These are phyloP conservation scores for Xylariaceae sp. DNA, from an alignment of 2,329 filamentous ascomycete species.

Conservation along the genomic window DNA sequence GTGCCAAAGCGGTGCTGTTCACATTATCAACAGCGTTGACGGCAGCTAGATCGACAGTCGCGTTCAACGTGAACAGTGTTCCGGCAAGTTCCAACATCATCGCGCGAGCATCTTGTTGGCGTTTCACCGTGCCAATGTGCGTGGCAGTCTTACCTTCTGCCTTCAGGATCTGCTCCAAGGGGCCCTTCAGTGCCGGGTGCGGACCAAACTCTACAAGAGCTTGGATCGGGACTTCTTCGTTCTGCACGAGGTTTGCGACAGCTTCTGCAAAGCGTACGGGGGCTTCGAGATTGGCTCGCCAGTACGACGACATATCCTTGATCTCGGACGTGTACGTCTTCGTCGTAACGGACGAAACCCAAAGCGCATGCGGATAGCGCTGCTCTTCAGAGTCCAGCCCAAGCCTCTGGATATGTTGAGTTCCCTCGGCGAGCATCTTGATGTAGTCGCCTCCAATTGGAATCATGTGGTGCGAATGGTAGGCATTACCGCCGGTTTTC, in stretches of 20 bases:
- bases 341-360: constrained; percentile 11
- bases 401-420: not conserved
- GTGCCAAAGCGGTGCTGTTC: not conserved
- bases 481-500: constrained; percentile 24
- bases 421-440: not conserved
- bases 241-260: not conserved
- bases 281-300: constrained; percentile 17
- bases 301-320: constrained; percentile 7
- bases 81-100: constrained; percentile 10
- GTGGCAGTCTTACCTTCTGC: not conserved
- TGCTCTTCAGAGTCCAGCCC: not conserved
- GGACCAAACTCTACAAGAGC: constrained; percentile 16
- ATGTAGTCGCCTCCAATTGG: not conserved
- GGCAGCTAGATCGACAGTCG: constrained; percentile 1
- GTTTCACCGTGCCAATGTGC: constrained; percentile 1
- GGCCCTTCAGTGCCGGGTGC: constrained; percentile 9
- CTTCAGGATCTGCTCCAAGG: constrained; percentile 11
- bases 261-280: constrained; percentile 17
- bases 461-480: constrained; percentile 30
- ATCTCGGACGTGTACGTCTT: not conserved
- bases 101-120: not conserved
- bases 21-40: constrained; percentile 11
- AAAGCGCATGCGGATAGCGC: not conserved
- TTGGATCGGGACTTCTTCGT: not conserved
- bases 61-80: constrained; percentile 8